Percentiles rank a stretch among this genome's conserved stretches.
phyloP scores from a whole-genome alignment of 208 protist species.

The Balamuthia mandrillaris region DNA sequence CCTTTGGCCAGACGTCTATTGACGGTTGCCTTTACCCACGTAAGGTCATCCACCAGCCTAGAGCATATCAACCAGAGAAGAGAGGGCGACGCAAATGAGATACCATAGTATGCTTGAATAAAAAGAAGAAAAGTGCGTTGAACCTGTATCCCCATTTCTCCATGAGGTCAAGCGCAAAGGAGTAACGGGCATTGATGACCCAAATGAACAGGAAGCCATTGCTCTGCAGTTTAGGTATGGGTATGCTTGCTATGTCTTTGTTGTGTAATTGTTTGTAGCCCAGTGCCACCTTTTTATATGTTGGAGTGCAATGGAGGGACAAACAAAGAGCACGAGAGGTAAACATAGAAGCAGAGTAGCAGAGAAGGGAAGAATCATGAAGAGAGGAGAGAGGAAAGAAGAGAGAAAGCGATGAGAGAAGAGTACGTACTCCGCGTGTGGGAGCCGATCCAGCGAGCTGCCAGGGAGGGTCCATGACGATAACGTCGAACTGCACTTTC shows the following conservation, averaged over 20 bases:
- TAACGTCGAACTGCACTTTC: conserved; percentile 66
- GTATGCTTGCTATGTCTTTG: conserved; percentile 59
- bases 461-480: conserved; percentile 76
- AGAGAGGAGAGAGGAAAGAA: not conserved
- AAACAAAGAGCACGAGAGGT: not conserved
- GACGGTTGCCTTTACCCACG: conserved; percentile 70
- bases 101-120: not conserved
- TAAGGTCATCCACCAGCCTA: conserved; percentile 65
- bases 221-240: conserved; percentile 51
- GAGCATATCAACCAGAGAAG: not conserved
- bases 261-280: conserved; percentile 65
- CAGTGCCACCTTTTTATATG: conserved; percentile 67
- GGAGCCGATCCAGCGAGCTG: conserved; percentile 61
- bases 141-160: conserved; percentile 70
- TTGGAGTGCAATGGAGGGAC: not conserved
- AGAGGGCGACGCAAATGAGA: not conserved
- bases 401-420: too few relatives aligned
- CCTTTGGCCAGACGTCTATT: conserved; percentile 66
- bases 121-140: not conserved
- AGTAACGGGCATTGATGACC: conserved; percentile 72
- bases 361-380: too few relatives aligned
- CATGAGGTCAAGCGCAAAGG: conserved; percentile 57
- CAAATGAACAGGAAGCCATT: conserved; percentile 73
- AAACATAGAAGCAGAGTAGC: not conserved
- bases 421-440: conserved; percentile 61